Base-by-base conservation (phyloP, 2,329 filamentous ascomycete species). In the Diplodia scrobiculata region DNA sequence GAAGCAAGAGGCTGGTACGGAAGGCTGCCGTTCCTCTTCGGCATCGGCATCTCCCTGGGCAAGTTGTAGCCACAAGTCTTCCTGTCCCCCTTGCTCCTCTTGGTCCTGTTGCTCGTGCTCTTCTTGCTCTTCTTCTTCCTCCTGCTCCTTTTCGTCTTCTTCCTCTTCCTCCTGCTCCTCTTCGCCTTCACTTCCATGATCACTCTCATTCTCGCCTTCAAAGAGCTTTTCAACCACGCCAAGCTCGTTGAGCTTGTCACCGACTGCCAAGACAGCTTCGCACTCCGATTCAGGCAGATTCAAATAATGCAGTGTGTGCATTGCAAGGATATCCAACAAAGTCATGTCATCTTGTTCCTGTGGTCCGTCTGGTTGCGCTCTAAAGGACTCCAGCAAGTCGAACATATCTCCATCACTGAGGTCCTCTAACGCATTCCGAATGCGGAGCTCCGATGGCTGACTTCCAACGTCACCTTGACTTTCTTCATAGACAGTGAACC, bases 301-400 rank as follows among this genome's bases (percentile, higher is more conserved):
- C 27, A 54, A 13, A 6, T 53, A 41, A 19, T 62, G 34, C 17
- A 62, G 1, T 17, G 55, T 53, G 11, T 60, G 65, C 48, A 66
- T 62, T 5, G 45, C 25, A 27, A 60, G 21, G 19, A 34, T 25
- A n/a, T 66, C 65, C 14, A 5, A 11, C 17, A 29, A 17, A 32
- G 9, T 11, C 47, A 48, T 36, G 14, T n/a, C 34, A 9, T 48
- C 32, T 9, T 14, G n/a, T 19, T 66, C 65, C 3, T 41, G 11
- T 38, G 55, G 65, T 2, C 48, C 65, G 2, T 7, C 14, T 0
- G 65, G 65, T 10, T 41, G 32, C 19, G 34, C 41, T 27, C 65
- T 51, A 3, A 62, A 25, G 11, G 36, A n/a, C 6, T 25, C 17
- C 1, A 66, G 32, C 11, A 66, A n/a, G 25, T 62, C 45, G 14